Evolutionary conservation across 371 early-diverging fungal species (phyloP).

Genomic region (Actinomucor elegans): DNA sequence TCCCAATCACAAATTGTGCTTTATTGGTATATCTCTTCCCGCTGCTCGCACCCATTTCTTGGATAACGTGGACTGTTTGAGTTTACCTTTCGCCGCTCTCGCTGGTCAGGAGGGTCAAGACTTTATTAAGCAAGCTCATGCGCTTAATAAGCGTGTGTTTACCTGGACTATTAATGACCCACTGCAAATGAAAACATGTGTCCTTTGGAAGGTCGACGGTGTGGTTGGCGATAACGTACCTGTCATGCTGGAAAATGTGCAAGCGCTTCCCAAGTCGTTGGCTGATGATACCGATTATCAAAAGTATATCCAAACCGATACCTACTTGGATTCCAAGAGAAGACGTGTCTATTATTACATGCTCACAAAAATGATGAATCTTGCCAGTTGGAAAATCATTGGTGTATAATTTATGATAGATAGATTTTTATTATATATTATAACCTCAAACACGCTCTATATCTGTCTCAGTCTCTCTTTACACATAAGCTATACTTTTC

Average conservation of each 20-base stretch:
- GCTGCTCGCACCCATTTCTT: constrained; percentile 55
- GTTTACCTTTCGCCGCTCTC: constrained; percentile 54
- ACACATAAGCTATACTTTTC: no score
- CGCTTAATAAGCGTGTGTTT: constrained; percentile 45
- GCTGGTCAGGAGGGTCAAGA: constrained; percentile 46
- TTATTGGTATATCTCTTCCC: constrained; percentile 56
- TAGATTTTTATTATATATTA: neutral
- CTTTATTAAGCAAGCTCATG: constrained; percentile 55
- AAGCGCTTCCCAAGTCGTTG: constrained; percentile 14
- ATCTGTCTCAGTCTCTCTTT: no score
- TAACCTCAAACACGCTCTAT: no score
- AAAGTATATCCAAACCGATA: constrained; percentile 16
- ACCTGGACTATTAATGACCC: constrained; percentile 65
- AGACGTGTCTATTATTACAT: constrained; percentile 22
- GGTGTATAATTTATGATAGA: constrained; percentile 6
- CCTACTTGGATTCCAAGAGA: constrained; percentile 14
- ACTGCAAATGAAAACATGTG: constrained; percentile 46
- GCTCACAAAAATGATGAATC: constrained; percentile 8
- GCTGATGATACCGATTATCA: constrained; percentile 12
- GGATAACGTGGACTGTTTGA: constrained; percentile 49
- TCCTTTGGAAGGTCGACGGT: constrained; percentile 55
- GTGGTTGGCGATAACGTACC: constrained; percentile 55
- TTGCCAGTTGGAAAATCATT: constrained; percentile 25
- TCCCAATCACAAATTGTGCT: constrained; percentile 45
- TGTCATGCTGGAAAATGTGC: constrained; percentile 36